Conservation (phyloP, 169 alveolate species). For the Plasmodium inui region DNA sequence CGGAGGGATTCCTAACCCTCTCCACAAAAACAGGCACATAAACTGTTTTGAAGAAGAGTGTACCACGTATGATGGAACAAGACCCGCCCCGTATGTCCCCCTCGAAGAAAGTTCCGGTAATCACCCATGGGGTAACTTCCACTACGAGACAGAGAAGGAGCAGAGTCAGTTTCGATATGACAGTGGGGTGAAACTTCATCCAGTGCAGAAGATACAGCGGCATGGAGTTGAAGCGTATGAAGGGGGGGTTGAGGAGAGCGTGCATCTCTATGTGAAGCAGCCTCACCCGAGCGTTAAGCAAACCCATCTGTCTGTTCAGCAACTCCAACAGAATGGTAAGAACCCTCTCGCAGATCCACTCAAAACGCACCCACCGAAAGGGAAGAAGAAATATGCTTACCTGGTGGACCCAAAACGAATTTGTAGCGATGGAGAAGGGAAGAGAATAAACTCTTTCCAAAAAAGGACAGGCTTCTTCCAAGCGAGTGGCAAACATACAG, state of each 20-base stretch:
- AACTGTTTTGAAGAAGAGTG: neutral
- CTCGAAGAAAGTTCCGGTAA: neutral
- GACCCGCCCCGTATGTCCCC: neutral
- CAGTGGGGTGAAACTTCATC: neutral
- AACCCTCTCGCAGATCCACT: neutral
- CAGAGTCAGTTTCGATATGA: neutral
- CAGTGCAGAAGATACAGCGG: neutral
- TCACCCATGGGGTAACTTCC: neutral
- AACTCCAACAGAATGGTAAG: neutral
- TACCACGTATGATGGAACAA: neutral
- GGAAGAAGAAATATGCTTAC: neutral
- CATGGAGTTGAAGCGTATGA: neutral
- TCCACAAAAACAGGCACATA: neutral
- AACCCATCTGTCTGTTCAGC: neutral
- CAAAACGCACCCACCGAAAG: neutral
- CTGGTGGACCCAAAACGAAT: neutral
- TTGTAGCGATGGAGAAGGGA: neutral
- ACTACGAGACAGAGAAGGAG: neutral
- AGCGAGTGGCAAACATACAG: neutral
- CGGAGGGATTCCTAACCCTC: neutral
- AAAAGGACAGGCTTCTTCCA: neutral
- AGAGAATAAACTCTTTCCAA: no score
- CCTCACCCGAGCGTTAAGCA: neutral
- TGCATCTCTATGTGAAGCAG: neutral
- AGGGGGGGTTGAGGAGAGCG: neutral